These are phyloP conservation scores for Gastrolobium bilobum DNA, from an alignment of 306 rosid species.

Conservation along the genomic window DNA sequence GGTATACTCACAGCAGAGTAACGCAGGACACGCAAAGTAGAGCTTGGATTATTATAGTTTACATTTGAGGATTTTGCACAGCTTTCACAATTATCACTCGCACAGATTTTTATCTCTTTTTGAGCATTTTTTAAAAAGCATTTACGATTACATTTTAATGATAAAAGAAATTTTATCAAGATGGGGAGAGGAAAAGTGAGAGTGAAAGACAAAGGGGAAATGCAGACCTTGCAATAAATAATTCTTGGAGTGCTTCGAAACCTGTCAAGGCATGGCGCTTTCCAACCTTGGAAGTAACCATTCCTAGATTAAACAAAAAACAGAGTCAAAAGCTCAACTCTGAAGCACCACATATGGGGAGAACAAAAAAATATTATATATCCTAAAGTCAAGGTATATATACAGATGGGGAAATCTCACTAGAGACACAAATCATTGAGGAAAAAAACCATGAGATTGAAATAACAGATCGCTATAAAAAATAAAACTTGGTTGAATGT, in stretches of 20 bases:
- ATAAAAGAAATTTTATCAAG: background rate
- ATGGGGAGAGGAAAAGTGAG: background rate
- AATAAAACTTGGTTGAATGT: background rate
- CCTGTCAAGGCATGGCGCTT: constrained; percentile 95
- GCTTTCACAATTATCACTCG: background rate
- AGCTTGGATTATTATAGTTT: background rate
- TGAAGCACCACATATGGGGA: background rate
- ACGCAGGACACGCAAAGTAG: background rate
- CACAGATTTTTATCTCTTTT: constrained; percentile 8
- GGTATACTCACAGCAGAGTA: background rate
- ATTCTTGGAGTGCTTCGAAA: constrained; percentile 88
- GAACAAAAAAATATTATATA: constrained; percentile 18
- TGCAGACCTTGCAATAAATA: constrained; percentile 81
- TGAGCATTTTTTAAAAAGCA: constrained; percentile 1
- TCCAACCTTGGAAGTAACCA: constrained; percentile 98
- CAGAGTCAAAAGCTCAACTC: constrained; percentile 32
- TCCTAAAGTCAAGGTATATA: constrained; percentile 14
- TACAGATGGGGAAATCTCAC: constrained; percentile 18
- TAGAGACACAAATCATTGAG: background rate
- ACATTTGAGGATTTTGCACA: background rate
- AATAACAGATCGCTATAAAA: background rate
- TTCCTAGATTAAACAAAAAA: constrained; percentile 63
- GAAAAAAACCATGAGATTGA: constrained; percentile 1
- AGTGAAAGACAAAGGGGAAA: background rate
- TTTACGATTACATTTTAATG: background rate